Evolutionary conservation across 805 yeast species (phyloP).

Genomic region (Barnettozyma californica): DNA sequence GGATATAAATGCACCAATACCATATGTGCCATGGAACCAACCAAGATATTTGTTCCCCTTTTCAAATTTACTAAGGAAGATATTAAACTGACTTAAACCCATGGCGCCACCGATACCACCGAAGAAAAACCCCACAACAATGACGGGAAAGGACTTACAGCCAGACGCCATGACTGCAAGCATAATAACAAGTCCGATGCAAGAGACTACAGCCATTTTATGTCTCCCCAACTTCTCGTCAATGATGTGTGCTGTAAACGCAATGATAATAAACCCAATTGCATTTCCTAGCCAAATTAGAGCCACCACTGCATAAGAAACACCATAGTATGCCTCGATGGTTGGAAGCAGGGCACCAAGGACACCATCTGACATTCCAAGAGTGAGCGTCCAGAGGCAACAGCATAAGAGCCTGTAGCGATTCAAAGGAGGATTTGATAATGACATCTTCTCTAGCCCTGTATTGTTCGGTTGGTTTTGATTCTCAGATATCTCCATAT

Average conservation of each 20-base stretch:
- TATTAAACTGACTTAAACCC: constrained; percentile 45
- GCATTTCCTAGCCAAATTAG: constrained; percentile 55
- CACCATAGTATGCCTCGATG: constrained; percentile 43
- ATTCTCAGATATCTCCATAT: neutral
- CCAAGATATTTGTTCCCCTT: constrained; percentile 45
- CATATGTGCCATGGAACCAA: constrained; percentile 54
- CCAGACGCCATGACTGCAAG: constrained; percentile 44
- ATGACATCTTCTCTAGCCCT: constrained; percentile 28
- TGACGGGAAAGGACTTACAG: constrained; percentile 38
- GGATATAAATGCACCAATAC: constrained; percentile 57
- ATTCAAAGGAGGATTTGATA: constrained; percentile 39
- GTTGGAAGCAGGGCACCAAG: constrained; percentile 57
- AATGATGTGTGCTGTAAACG: constrained; percentile 41
- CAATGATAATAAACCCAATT: constrained; percentile 47
- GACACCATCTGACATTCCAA: constrained; percentile 50
- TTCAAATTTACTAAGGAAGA: constrained; percentile 41
- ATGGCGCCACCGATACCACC: constrained; percentile 56
- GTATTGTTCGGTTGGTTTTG: neutral
- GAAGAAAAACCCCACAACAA: constrained; percentile 45
- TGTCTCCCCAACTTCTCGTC: constrained; percentile 36
- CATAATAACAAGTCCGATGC: constrained; percentile 33
- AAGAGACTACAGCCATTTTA: constrained; percentile 36
- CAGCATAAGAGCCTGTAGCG: constrained; percentile 36
- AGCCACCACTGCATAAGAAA: constrained; percentile 50
- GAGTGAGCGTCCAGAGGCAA: constrained; percentile 35